A percentile compares a stretch with the other conserved stretches of the same genome.
These are phyloP conservation scores for Cladosporium oxysporum DNA, from an alignment of 2,329 filamentous ascomycete species.

Conservation along the genomic window DNA sequence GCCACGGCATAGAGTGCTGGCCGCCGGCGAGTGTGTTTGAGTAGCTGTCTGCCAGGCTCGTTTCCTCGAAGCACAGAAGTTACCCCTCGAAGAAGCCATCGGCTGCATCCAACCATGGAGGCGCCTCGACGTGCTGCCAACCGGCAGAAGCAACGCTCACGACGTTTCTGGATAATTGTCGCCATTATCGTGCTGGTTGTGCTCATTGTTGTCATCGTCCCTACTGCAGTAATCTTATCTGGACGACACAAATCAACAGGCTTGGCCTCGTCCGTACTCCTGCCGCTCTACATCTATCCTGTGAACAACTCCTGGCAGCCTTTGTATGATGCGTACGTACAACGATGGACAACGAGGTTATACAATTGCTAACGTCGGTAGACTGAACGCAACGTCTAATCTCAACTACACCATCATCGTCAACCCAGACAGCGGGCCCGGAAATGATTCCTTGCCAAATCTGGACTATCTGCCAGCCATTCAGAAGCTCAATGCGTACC, in stretches of 20 bases:
- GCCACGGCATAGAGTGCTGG: neutral
- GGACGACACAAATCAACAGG: slow-evolving; percentile 20
- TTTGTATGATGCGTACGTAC: slow-evolving; percentile 25
- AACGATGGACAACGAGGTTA: no score
- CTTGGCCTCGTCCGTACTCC: slow-evolving; percentile 21
- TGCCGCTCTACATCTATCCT: slow-evolving; percentile 29
- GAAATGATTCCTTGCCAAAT: slow-evolving; percentile 24
- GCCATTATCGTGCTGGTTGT: slow-evolving; percentile 20
- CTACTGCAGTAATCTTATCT: slow-evolving; percentile 23
- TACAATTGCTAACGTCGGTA: neutral
- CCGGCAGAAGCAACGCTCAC: slow-evolving; percentile 20
- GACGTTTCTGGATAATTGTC: slow-evolving; percentile 19
- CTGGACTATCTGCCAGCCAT: slow-evolving; percentile 32
- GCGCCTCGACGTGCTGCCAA: slow-evolving; percentile 20
- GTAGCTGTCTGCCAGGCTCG: neutral
- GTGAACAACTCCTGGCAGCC: slow-evolving; percentile 24
- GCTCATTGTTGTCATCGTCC: slow-evolving; percentile 23
- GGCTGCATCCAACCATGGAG: slow-evolving; percentile 14
- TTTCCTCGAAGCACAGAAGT: neutral
- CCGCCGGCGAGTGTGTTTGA: slow-evolving; percentile 10
- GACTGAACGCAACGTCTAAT: slow-evolving; percentile 22
- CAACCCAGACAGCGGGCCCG: slow-evolving; percentile 29
- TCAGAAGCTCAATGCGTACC: slow-evolving; percentile 30
- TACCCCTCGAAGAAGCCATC: slow-evolving; percentile 5
- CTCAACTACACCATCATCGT: slow-evolving; percentile 29